Base-by-base conservation (phyloP, 1,284 basidiomycete genomes). In the Pyrrhoderma noxium region DNA sequence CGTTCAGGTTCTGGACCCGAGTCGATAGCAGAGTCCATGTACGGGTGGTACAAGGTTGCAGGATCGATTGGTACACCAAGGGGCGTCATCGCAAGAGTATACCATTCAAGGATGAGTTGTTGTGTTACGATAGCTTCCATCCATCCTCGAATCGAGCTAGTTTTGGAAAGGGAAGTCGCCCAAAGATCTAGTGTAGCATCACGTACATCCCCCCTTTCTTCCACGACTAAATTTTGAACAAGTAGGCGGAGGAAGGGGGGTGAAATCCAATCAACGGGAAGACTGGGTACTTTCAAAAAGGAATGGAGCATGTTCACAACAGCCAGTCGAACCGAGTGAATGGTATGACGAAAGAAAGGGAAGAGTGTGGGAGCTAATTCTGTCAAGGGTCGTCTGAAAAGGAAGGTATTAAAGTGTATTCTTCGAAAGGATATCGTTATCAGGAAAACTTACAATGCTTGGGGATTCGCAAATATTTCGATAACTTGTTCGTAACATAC, bases 341-440 rank as follows among this genome's bases (percentile, higher is more conserved):
- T 99, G 0, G 95, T 96, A 67, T 99, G 96, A 9, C 96, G 88
- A 72, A 99, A 95, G 75, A 96, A 99, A 2, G 94, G 91, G 68
- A 93, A 99, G 14, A 97, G 73, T 0, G 85, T 89, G 1, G 92
- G 88, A 13, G 96, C 89, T 45, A 98, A 79, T 0, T 75, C 76
- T 11, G 82, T 77, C 34, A 97, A 75, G 4, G 89, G 84, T 54
- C 82, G 71, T n/a, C 88, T 91, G 25, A 22, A 40, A 45, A 51
- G 49, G 31, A 37, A 46, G 54, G 51, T 50, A 51, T 37, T 19
- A 55, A n/a, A 16, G 14, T 40, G 56, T 43, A 21, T 23, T 18
- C 13, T n/a, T 31, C 36, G 13, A 27, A 23, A 36, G 13, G 34
- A n/a, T 0, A 38, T 47, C 8, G n/a, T 18, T 5, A 7, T 14